These are phyloP conservation scores for Tolypocladium amazonense DNA, from an alignment of 2,329 filamentous ascomycete species.

Conservation along the genomic window DNA sequence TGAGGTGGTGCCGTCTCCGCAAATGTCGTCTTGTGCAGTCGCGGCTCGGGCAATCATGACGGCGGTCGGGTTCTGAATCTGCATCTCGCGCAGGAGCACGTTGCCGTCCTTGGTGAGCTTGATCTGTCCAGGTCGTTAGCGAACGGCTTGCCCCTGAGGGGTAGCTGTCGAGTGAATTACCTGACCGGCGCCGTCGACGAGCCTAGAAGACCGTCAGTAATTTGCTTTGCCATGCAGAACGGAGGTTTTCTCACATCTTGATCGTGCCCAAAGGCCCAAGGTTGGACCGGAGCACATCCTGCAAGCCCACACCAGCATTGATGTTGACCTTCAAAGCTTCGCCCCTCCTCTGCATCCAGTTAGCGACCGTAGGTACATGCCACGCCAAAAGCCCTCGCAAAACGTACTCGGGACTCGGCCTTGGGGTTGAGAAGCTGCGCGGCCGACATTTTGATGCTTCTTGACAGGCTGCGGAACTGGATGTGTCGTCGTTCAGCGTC, in stretches of 20 bases:
- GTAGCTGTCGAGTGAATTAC: constrained; percentile 29
- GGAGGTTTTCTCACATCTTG: constrained; percentile 62
- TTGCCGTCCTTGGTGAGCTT: constrained; percentile 99
- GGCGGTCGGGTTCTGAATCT: constrained; percentile 97
- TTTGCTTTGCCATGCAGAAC: not conserved
- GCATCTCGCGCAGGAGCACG: constrained; percentile 67
- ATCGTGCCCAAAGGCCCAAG: constrained; percentile 87
- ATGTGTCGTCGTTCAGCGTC: constrained; percentile 5
- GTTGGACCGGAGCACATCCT: constrained; percentile 94
- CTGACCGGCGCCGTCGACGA: constrained; percentile 60
- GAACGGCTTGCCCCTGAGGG: constrained; percentile 14
- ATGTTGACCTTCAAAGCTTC: constrained; percentile 98
- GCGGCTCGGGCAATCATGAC: constrained; percentile 77
- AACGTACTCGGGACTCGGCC: constrained; percentile 85
- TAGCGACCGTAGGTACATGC: constrained; percentile 12
- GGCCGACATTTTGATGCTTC: constrained; percentile 63
- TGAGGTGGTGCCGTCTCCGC: constrained; percentile 93
- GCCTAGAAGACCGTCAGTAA: constrained; percentile 32
- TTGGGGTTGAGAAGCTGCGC: constrained; percentile 98
- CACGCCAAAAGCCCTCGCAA: constrained; percentile 6
- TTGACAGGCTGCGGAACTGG: constrained; percentile 6
- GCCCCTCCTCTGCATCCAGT: constrained; percentile 62
- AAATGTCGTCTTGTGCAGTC: constrained; percentile 97
- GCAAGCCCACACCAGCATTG: constrained; percentile 82
- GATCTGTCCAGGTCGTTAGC: constrained; percentile 48